These are phyloP conservation scores for Yarrowia keelungensis DNA, from an alignment of 805 yeast genomes.

Conservation along the genomic window DNA sequence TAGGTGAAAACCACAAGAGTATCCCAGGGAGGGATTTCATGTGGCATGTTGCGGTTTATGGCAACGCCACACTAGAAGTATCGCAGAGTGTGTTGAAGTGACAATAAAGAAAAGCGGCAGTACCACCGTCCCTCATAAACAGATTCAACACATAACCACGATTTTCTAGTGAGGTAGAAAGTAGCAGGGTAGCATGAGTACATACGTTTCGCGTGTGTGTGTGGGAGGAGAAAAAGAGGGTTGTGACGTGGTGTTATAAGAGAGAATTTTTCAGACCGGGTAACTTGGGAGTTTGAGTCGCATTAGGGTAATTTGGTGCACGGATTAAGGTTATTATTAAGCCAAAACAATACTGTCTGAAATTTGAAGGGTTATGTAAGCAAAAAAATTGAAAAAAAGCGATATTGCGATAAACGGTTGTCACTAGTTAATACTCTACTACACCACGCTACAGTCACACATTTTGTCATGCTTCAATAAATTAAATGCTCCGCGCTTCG, in stretches of 20 bases:
- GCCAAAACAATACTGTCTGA: too few species aligned
- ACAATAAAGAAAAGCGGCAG: constrained; percentile 23
- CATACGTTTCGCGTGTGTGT: constrained; percentile 11
- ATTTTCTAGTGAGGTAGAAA: constrained; percentile 34
- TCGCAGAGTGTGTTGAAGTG: constrained; percentile 11
- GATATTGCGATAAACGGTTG: too few species aligned
- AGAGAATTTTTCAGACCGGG: constrained; percentile 33
- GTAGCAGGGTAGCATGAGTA: background rate
- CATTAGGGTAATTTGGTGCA: background rate
- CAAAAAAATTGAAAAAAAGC: too few species aligned
- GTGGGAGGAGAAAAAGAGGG: constrained; percentile 7
- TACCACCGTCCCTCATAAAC: constrained; percentile 30
- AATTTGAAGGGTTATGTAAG: too few species aligned
- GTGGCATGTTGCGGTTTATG: constrained; percentile 15
- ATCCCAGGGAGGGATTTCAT: constrained; percentile 35
- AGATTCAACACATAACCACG: constrained; percentile 21
- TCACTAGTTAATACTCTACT: too few species aligned
- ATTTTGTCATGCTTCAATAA: background rate
- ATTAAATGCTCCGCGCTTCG: background rate
- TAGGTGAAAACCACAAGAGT: constrained; percentile 24
- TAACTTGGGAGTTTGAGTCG: constrained; percentile 10
- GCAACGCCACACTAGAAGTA: constrained; percentile 38
- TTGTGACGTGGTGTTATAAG: constrained; percentile 22
- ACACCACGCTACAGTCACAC: too few species aligned
- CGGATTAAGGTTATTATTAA: background rate